These are phyloP conservation scores for Rhizopus microsporus DNA, from an alignment of 371 early-diverging fungal genomes.

Conservation along the genomic window DNA sequence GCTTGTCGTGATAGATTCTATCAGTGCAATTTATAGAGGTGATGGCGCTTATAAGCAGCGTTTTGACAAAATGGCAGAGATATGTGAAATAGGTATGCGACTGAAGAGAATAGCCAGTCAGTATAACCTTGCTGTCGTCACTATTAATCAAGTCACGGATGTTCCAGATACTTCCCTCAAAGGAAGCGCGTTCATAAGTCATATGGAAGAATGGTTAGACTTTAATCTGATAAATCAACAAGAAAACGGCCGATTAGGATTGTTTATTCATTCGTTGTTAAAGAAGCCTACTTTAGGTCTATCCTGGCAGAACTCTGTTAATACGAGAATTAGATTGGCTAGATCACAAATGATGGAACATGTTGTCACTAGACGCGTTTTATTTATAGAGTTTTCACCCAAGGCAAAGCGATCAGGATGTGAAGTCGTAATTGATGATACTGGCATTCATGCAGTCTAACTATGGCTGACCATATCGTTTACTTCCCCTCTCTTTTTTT, in stretches of 20 bases:
- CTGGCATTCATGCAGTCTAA: constrained; percentile 36
- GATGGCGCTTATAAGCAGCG: constrained; percentile 9
- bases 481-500: too few relatives aligned
- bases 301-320: constrained; percentile 79
- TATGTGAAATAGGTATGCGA: constrained; percentile 61
- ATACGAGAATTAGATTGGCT: constrained; percentile 65
- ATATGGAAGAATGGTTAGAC: constrained; percentile 36
- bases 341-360: constrained; percentile 39
- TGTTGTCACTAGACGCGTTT: constrained; percentile 28
- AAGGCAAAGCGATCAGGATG: constrained; percentile 32
- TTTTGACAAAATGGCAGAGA: constrained; percentile 52
- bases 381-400: constrained; percentile 50
- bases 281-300: constrained; percentile 72
- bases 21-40: constrained; percentile 73
- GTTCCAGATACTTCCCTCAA: constrained; percentile 10
- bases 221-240: constrained; percentile 22
- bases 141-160: constrained; percentile 49
- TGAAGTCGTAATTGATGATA: constrained; percentile 32
- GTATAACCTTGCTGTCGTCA: constrained; percentile 65
- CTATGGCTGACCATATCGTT: too few relatives aligned
- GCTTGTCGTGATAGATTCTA: constrained; percentile 82
- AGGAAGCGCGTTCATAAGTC: constrained; percentile 9
- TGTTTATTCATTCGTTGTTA: constrained; percentile 48
- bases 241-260: constrained; percentile 20
- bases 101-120: constrained; percentile 65